These are phyloP conservation scores for Triglochin maritima DNA, from an alignment of 106 monocot species.

Conservation along the genomic window DNA sequence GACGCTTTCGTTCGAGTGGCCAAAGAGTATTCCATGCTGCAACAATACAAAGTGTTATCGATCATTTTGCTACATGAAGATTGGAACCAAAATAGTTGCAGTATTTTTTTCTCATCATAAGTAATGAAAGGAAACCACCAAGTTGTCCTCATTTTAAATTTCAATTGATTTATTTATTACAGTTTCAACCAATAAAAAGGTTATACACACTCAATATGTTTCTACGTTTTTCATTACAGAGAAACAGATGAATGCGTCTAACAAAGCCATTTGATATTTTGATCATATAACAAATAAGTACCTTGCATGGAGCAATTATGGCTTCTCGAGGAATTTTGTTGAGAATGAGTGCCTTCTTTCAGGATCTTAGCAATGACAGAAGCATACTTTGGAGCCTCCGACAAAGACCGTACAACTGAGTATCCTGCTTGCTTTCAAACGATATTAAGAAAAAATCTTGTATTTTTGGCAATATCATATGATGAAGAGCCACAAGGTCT, in stretches of 20 bases:
- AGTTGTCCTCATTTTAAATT: too few relatives aligned
- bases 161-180: too few relatives aligned
- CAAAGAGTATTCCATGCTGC: conserved; percentile 93
- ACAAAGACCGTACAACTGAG: conserved; percentile 88
- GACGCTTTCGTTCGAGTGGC: conserved; percentile 97
- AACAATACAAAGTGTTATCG: background rate
- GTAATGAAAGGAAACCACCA: too few relatives aligned
- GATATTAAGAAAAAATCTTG: background rate
- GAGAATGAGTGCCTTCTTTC: conserved; percentile 23
- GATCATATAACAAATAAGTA: conserved; percentile 1
- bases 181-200: too few relatives aligned
- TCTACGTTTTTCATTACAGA: too few relatives aligned
- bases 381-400: conserved; percentile 94
- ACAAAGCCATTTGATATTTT: too few relatives aligned
- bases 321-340: conserved; percentile 17
- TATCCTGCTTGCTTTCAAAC: conserved; percentile 50
- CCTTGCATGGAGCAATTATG: conserved; percentile 69
- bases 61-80: background rate
- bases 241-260: too few relatives aligned
- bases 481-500: background rate
- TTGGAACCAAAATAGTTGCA: background rate
- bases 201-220: too few relatives aligned
- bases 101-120: background rate
- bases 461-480: background rate
- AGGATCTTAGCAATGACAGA: conserved; percentile 70